Base-by-base conservation (phyloP, 83 land plant genomes). In the Isoetes engelmannii region DNA sequence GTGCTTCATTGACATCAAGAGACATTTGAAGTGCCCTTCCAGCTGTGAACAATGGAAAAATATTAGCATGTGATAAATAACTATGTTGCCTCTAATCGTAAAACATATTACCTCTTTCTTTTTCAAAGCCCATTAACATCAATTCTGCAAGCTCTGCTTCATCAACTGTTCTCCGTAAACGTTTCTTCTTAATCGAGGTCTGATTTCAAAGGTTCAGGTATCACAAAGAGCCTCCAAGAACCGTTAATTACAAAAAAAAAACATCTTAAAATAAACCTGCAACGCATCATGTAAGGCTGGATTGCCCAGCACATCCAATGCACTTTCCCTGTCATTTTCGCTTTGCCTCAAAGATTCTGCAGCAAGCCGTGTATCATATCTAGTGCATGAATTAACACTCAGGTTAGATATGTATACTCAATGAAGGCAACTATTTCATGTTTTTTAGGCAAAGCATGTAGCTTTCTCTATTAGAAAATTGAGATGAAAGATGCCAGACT, bases 341-440 rank as follows among this genome's bases (percentile, higher is more conserved):
- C 83, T 89, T 69, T 86, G 82, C 58, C 87, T 83, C 48, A 92
- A 88, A 37, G 97, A 94, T 76, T 92, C 97, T 37, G 97, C 94
- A 72, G 82, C 97, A 37, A 92, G 72, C 7, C 48, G 68, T 63
- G 55, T 85, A 60, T 85, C 91, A 82, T 72, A 89, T 61, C 97
- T 92, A 28, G 37, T 28, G 0, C 37, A 28, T 28, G 37, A 28
- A 28, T 28, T 28, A 28, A 28, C 37, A 28, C 37, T 2, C 37
- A 28, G 37, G 37, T 28, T 28, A 28, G 37, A 28, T 28, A 2
- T 28, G 37, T 28, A 28, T 28, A 28, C 37, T 28, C 2, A 28
- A 28, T 28, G n/a, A n/a, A n/a, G n/a, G 0, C 37, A 28, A 28
- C 37, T 28, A 28, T 28, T 28, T 28, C 37, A 28, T 28, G n/a